Evolutionary conservation across 345 rosid species (phyloP).

Genomic region (Rhizophora apiculata): DNA sequence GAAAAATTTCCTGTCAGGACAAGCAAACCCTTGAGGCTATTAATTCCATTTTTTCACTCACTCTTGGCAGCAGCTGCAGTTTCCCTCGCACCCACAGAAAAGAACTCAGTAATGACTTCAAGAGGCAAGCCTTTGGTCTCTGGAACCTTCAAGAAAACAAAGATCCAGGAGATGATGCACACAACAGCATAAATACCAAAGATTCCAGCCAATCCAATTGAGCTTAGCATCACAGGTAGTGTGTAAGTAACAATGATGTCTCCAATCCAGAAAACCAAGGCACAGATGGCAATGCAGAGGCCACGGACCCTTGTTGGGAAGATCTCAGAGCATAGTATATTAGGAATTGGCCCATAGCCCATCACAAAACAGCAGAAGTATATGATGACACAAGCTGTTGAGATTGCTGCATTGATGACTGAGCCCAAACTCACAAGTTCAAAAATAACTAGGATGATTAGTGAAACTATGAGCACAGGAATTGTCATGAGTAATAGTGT

Average conservation of each 20-base stretch:
- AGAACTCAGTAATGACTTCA: constrained; percentile 95
- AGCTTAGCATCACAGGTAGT: constrained; percentile 74
- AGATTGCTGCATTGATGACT: constrained; percentile 57
- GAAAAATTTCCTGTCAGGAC: background rate
- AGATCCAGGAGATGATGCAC: constrained; percentile 74
- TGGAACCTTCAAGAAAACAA: constrained; percentile 86
- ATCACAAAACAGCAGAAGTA: constrained; percentile 90
- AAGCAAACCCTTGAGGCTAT: background rate
- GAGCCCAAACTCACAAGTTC: constrained; percentile 51
- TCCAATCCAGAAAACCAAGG: constrained; percentile 76
- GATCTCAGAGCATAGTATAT: constrained; percentile 94
- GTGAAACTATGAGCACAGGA: constrained; percentile 72
- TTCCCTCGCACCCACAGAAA: constrained; percentile 82
- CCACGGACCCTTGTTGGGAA: constrained; percentile 98
- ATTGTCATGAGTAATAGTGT: constrained; percentile 71
- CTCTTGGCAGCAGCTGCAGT: constrained; percentile 33
- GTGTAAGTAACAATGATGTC: constrained; percentile 91
- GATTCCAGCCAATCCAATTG: constrained; percentile 74
- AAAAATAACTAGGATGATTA: constrained; percentile 56
- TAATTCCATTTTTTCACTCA: constrained; percentile 23
- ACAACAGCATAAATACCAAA: constrained; percentile 75
- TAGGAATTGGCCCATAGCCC: constrained; percentile 91
- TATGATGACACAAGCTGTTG: constrained; percentile 70
- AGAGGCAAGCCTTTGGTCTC: constrained; percentile 99
- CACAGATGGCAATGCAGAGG: constrained; percentile 90